Evolutionary conservation across 1,284 basidiomycete species (phyloP), one percentile per base, ranked within the genome.

Genomic region (Porodaedalea pini): DNA sequence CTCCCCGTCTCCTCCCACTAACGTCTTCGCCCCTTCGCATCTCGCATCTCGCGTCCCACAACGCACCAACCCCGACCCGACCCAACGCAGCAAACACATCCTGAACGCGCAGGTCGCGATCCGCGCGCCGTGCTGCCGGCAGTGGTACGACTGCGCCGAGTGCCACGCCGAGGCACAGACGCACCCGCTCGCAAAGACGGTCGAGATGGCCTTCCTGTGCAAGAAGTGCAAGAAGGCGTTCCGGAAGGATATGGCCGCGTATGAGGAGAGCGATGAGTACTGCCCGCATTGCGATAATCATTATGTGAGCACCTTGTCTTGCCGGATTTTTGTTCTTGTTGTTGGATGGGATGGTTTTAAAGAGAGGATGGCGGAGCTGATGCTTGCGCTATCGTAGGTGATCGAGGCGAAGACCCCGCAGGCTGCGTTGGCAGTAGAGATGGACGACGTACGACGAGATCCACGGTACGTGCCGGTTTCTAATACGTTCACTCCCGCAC

Each of bases 181-280:
- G 61, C 96, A 99, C 67, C 65, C 62, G 1, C 77, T 99, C 32
- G 73, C 74, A 10, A 90, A 86, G 73, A 93, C 92, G 51, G 80
- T 76, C 44, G 96, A 98, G 75, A 94, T 99, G 93, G 78, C 78
- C 0, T 97, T 99, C 70, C 76, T 92, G 66, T 99, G 97, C 79
- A 99, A 99, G 73, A 97, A 98, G 74, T 99, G 97, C 78, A 91
- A 90, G 70, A 95, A 95, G 73, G 94, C 93, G 1, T 98, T 99
- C 71, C 75, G 96, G 61, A 98, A 99, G 74, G 93, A 98, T 71
- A 93, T 98, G 88, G 65, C 78, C 0, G 75, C 72, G 27, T 98
- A 93, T 68, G 97, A 99, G 67, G 94, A 97, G 70, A 91, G 91
- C 63, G 96, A 99, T 70, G 96, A 99, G 74, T 98, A 88, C 71